Evolutionary conservation across 768 basidiomycete genomes (phyloP), one percentile per base, ranked within the genome.

Genomic region (Amyloporia xantha): DNA sequence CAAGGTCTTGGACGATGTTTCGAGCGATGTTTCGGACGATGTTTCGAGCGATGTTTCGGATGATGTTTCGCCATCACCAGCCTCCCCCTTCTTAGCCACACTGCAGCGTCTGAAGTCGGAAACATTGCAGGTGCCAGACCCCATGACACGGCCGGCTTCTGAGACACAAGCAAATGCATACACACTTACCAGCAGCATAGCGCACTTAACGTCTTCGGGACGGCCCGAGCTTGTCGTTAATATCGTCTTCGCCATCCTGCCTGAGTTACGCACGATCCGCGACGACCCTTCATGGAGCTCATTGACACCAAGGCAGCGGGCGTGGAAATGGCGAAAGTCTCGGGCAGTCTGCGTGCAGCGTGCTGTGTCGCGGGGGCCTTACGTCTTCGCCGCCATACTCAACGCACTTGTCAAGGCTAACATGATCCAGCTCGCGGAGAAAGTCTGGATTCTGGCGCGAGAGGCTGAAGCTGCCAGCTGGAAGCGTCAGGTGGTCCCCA

Each of bases 361-460:
- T 9, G 77, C 76, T 1, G 68, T 76, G 9, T 43, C 36, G 2
- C 73, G 76, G 20, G 88, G 86, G 0, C 84, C 88, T 0, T 61
- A 73, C 48, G 70, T 84, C 51, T 79, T 86, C 54, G 69, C 78
- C 1, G 63, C 71, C 2, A 62, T 89, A 9, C 62, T 92, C 26
- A 77, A 80, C 50, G 82, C 80, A 0, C 65, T 90, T 36, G 60
- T 66, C 49, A 84, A 84, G 55, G 66, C 73, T 0, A 78, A 81
- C 0, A 68, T 67, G 52, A 73, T 73, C 0, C 75, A 75, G 0
- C 62, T 81, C 3, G 78, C 81, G 0, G 80, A 84, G 58, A 74
- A 77, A 15, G 72, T 91, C 2, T 90, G 84, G 79, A 54, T 70
- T 12, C 68, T 83, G 19, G 84, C 79, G 7, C 72, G 74, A 55